A percentile compares a stretch with the other conserved stretches of the same genome.
phyloP scores from a whole-genome alignment of 2,329 filamentous ascomycete species.

The Hypoxylon sp. region DNA sequence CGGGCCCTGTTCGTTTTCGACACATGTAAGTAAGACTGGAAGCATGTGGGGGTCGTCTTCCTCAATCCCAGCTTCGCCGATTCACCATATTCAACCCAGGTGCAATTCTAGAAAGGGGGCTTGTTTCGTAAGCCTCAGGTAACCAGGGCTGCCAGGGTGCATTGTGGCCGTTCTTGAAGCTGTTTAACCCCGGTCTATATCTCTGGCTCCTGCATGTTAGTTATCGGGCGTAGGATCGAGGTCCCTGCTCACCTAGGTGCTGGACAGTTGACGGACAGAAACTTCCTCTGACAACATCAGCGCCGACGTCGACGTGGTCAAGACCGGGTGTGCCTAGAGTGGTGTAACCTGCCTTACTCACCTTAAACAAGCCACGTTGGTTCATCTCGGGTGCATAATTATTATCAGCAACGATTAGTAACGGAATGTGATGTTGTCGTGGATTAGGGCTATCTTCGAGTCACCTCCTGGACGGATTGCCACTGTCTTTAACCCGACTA shows the following conservation, averaged over 20 bases:
- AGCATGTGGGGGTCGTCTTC: background rate
- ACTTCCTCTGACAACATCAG: background rate
- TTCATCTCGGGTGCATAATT: too few relatives aligned
- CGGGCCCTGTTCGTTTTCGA: slow-evolving; percentile 2
- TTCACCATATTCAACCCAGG: background rate
- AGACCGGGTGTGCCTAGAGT: too few relatives aligned
- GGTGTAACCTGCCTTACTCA: too few relatives aligned
- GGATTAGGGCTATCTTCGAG: too few relatives aligned
- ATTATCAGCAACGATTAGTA: too few relatives aligned
- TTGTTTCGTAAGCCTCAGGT: background rate
- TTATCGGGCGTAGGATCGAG: background rate
- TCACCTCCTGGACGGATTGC: too few relatives aligned
- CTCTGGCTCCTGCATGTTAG: background rate
- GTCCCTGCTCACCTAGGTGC: too few relatives aligned
- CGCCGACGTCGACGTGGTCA: background rate
- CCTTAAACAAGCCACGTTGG: too few relatives aligned
- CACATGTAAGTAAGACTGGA: background rate
- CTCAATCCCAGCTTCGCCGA: background rate
- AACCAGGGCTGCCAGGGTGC: too few relatives aligned
- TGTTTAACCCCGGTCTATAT: background rate
- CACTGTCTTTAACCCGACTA: too few relatives aligned
- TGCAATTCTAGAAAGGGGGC: background rate
- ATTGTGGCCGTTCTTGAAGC: background rate
- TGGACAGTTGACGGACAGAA: background rate
- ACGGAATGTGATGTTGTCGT: too few relatives aligned